Conservation (phyloP, 73 alveolate genomes). For the Stentor coeruleus region DNA sequence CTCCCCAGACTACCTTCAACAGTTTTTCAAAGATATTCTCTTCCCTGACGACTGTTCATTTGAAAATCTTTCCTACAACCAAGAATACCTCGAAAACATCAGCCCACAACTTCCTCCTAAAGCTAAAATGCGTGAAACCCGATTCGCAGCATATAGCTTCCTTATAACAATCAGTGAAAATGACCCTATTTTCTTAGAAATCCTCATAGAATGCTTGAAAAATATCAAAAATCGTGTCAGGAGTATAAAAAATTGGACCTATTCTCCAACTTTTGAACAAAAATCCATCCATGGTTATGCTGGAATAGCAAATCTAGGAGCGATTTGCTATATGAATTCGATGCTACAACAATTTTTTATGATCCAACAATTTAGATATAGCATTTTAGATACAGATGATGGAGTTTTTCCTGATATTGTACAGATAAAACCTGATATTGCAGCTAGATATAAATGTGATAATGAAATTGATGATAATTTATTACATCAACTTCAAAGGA, state of each 20-base stretch:
- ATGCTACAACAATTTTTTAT: conserved; percentile 93
- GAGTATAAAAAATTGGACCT: conserved; percentile 45
- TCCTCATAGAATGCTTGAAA: neutral
- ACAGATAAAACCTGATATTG: neutral
- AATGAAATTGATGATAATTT: conserved; percentile 81
- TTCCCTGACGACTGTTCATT: neutral
- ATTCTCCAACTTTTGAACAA: conserved; percentile 67
- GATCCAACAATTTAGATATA: conserved; percentile 92
- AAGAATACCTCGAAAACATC: neutral
- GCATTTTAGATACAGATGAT: conserved; percentile 82
- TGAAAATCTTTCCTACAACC: neutral
- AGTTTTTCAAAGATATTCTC: neutral
- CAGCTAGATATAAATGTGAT: neutral
- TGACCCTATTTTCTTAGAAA: neutral
- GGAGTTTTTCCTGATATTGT: conserved; percentile 34
- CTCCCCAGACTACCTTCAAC: neutral
- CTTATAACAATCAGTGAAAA: neutral
- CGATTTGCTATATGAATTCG: conserved; percentile 96
- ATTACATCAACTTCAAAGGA: conserved; percentile 84
- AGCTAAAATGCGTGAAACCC: conserved; percentile 37
- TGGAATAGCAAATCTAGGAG: conserved; percentile 85
- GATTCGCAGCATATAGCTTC: conserved; percentile 51
- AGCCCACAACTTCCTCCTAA: conserved; percentile 34
- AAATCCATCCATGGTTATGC: conserved; percentile 41
- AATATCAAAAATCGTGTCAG: neutral